Percentiles rank a stretch among this genome's conserved stretches.
phyloP scores from a whole-genome alignment of 2,329 filamentous ascomycete species.

The Blastomyces parvus region DNA sequence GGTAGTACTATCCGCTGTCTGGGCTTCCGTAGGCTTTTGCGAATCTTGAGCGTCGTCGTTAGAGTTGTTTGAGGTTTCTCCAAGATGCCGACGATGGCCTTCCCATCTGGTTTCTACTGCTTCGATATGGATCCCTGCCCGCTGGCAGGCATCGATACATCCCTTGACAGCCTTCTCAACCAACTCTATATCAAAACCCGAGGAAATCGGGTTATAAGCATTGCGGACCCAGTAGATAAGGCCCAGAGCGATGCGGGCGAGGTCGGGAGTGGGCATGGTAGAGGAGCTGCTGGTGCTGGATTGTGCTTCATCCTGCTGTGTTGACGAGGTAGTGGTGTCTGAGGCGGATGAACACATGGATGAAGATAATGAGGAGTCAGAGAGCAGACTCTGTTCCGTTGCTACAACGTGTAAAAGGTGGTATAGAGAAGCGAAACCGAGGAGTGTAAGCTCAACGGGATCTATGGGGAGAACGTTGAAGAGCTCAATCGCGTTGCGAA shows the following conservation, averaged over 20 bases:
- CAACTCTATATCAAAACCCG: slow-evolving; percentile 31
- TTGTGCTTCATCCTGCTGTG: slow-evolving; percentile 24
- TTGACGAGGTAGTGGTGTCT: slow-evolving; percentile 12
- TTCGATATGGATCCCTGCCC: slow-evolving; percentile 30
- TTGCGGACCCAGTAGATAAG: slow-evolving; percentile 38
- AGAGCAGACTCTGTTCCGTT: slow-evolving; percentile 32
- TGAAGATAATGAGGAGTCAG: slow-evolving; percentile 14
- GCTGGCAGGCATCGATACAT: slow-evolving; percentile 28
- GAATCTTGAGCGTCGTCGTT: too few relatives aligned
- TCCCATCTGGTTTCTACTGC: slow-evolving; percentile 15
- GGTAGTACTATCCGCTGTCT: background rate
- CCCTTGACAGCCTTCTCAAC: slow-evolving; percentile 32
- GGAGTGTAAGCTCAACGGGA: slow-evolving; percentile 33
- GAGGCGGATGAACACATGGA: slow-evolving; percentile 16
- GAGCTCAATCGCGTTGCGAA: slow-evolving; percentile 34
- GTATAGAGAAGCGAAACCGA: slow-evolving; percentile 35
- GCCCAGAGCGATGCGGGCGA: slow-evolving; percentile 31
- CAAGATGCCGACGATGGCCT: background rate
- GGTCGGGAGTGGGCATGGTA: slow-evolving; percentile 22
- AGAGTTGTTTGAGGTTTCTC: background rate
- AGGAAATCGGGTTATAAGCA: slow-evolving; percentile 37
- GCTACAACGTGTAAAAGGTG: slow-evolving; percentile 35
- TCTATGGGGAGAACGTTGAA: slow-evolving; percentile 36
- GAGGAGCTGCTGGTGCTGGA: slow-evolving; percentile 7
- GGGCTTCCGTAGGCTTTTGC: background rate